Evolutionary conservation across 192 early-diverging fungal genomes (phyloP).

Genomic region (Piromyces finnis): DNA sequence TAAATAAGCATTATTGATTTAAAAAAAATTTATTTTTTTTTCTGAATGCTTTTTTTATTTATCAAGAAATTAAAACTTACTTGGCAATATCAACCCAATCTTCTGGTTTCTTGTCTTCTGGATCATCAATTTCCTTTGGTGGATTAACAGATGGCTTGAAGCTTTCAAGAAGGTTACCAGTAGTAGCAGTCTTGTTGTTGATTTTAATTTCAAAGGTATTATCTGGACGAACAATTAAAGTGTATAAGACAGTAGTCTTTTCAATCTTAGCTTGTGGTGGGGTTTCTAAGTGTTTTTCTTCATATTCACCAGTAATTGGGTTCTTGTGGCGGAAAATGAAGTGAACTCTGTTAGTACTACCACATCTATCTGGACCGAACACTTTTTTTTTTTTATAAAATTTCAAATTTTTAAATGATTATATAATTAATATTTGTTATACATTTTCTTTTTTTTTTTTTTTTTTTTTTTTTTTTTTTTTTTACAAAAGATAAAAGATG

Average conservation of each 20-base stretch:
- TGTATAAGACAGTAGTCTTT: constrained; percentile 58
- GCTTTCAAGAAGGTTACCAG: constrained; percentile 56
- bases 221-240: constrained; percentile 63
- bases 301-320: constrained; percentile 55
- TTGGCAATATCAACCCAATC: constrained; percentile 78
- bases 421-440: no score
- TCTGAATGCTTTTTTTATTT: no score
- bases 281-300: constrained; percentile 71
- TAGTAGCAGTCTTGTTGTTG: constrained; percentile 40
- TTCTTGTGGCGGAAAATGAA: constrained; percentile 86
- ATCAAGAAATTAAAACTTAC: no score
- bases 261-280: constrained; percentile 49
- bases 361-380: constrained; percentile 97
- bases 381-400: constrained; percentile 17
- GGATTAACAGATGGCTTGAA: constrained; percentile 78
- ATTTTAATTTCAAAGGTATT: constrained; percentile 62
- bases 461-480: no score
- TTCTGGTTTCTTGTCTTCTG: constrained; percentile 62
- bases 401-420: no score
- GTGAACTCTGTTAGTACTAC: constrained; percentile 74
- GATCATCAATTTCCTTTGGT: constrained; percentile 58
- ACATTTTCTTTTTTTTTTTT: no score
- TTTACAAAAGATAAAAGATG: no score
- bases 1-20: no score
- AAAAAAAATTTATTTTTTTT: no score